Evolutionary conservation across 805 yeast genomes (phyloP).

Genomic region (Starmerella gropengiesseri): DNA sequence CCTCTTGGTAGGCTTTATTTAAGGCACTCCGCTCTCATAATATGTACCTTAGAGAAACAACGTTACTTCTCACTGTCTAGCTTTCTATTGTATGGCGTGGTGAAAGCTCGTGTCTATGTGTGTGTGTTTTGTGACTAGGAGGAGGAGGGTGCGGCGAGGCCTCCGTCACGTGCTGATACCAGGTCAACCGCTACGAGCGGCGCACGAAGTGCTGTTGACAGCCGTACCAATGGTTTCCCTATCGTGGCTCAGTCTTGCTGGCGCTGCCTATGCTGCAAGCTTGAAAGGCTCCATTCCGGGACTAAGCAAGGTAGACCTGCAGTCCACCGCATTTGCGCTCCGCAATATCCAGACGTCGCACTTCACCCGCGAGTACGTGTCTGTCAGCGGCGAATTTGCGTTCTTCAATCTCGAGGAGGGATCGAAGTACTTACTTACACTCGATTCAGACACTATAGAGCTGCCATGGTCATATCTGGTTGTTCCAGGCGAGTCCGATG

Average conservation of each 20-base stretch:
- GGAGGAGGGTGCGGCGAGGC: not conserved
- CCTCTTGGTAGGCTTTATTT: not conserved
- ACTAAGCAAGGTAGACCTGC: constrained; percentile 3
- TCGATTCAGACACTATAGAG: constrained; percentile 18
- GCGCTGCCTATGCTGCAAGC: constrained; percentile 9
- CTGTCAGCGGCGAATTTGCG: constrained; percentile 18
- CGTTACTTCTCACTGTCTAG: no score
- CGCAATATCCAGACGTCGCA: constrained; percentile 8
- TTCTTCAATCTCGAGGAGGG: constrained; percentile 12
- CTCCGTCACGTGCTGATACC: no score
- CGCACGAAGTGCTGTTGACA: no score
- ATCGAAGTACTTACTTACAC: constrained; percentile 13
- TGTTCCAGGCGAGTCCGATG: constrained; percentile 17
- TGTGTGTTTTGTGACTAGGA: no score
- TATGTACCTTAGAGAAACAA: constrained; percentile 2
- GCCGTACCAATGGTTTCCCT: constrained; percentile 1
- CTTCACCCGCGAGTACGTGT: constrained; percentile 8
- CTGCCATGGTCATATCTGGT: constrained; percentile 14
- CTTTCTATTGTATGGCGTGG: not conserved
- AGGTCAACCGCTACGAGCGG: no score
- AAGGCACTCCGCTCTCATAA: no score
- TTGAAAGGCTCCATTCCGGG: constrained; percentile 7
- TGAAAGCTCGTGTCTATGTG: not conserved
- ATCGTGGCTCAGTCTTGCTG: constrained; percentile 1
- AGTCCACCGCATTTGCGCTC: constrained; percentile 10